phyloP scores from a whole-genome alignment of 805 yeast species.

The Candida maris region DNA sequence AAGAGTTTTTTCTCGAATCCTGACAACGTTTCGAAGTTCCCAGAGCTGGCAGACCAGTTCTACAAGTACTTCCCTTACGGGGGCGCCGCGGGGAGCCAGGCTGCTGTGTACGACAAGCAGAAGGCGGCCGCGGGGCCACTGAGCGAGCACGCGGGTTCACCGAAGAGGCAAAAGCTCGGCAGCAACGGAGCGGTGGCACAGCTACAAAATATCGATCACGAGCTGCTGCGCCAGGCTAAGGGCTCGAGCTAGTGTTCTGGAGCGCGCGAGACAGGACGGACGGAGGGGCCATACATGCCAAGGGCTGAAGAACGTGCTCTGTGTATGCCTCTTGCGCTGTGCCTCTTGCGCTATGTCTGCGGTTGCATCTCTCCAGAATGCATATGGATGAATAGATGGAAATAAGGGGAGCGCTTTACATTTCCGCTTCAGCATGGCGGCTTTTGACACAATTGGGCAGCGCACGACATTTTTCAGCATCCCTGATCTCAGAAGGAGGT shows the following conservation, averaged over 20 bases:
- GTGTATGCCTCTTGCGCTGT: too few relatives aligned
- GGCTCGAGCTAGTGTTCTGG: background rate
- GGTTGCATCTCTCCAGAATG: too few relatives aligned
- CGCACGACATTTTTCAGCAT: background rate
- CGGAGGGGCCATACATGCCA: too few relatives aligned
- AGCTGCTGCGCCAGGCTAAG: conserved; percentile 1
- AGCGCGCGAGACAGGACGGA: too few relatives aligned
- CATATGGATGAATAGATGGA: too few relatives aligned
- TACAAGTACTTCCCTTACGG: conserved; percentile 12
- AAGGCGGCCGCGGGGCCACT: too few relatives aligned
- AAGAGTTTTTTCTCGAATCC: conserved; percentile 12
- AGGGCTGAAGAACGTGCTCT: too few relatives aligned
- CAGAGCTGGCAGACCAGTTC: conserved; percentile 18
- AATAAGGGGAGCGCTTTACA: too few relatives aligned
- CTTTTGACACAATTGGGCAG: background rate
- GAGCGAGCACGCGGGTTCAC: conserved; percentile 7
- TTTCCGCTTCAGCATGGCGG: background rate
- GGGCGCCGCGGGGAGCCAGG: too few relatives aligned
- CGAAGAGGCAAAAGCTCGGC: conserved; percentile 9
- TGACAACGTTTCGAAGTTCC: conserved; percentile 14
- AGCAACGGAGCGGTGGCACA: conserved; percentile 1
- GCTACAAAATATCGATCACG: conserved; percentile 8
- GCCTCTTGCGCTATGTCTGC: too few relatives aligned
- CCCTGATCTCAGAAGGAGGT: conserved; percentile 5
- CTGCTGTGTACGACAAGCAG: too few relatives aligned